These are phyloP conservation scores for Starmerella floris DNA, from an alignment of 805 yeast genomes.

Conservation along the genomic window DNA sequence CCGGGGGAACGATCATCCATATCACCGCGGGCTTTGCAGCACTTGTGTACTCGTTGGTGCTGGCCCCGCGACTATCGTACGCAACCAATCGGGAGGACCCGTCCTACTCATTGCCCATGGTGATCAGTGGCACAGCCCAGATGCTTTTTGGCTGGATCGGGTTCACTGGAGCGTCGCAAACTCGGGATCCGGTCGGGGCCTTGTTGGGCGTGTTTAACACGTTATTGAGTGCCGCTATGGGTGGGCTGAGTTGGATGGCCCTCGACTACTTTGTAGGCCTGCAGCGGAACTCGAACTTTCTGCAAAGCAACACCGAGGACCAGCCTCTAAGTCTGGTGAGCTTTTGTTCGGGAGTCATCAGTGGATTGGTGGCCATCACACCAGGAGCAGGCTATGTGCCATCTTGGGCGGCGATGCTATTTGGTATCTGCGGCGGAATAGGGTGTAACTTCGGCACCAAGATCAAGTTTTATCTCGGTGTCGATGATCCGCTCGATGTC, in stretches of 20 bases:
- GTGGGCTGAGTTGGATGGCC: conserved; percentile 34
- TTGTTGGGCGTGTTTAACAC: conserved; percentile 43
- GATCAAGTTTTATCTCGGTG: conserved; percentile 51
- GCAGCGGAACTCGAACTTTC: neutral
- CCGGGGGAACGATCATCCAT: conserved; percentile 71
- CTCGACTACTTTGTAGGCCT: conserved; percentile 28
- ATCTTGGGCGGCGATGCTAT: conserved; percentile 62
- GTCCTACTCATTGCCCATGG: conserved; percentile 55
- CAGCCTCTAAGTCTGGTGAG: conserved; percentile 83
- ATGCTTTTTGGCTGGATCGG: conserved; percentile 72
- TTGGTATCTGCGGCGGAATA: conserved; percentile 60
- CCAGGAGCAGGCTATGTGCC: conserved; percentile 96
- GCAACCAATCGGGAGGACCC: conserved; percentile 28
- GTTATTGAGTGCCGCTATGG: conserved; percentile 39
- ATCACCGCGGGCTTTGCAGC: conserved; percentile 60
- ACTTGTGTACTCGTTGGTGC: conserved; percentile 48
- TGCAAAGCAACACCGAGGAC: neutral
- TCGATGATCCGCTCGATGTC: conserved; percentile 93
- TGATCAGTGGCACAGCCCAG: conserved; percentile 54
- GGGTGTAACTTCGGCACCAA: conserved; percentile 80
- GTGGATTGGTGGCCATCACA: conserved; percentile 89
- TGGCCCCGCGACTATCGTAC: conserved; percentile 57
- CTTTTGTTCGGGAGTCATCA: conserved; percentile 82
- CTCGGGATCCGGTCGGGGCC: conserved; percentile 24
- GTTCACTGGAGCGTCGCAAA: conserved; percentile 60